Evolutionary conservation across 805 yeast genomes (phyloP).

Genomic region (Suhomyces pyralidae): DNA sequence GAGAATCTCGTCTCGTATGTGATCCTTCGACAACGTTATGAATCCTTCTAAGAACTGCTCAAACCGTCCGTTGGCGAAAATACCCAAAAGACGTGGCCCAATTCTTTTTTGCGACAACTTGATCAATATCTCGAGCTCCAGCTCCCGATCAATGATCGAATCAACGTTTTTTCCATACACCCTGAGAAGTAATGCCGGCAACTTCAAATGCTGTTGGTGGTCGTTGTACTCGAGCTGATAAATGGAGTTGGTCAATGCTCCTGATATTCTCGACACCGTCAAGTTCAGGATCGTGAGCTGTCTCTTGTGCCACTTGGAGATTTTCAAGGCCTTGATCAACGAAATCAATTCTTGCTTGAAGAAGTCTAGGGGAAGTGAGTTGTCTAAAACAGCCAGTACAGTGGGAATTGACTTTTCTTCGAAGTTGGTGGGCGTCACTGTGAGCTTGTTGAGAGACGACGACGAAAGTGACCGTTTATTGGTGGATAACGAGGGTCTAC

Average conservation of each 20-base stretch:
- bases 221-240: constrained; percentile 64
- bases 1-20: constrained; percentile 71
- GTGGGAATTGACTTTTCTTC: constrained; percentile 42
- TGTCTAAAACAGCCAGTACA: constrained; percentile 64
- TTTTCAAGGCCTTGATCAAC: constrained; percentile 57
- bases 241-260: constrained; percentile 91
- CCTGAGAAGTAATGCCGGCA: constrained; percentile 67
- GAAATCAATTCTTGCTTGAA: constrained; percentile 77
- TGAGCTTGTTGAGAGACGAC: constrained; percentile 30
- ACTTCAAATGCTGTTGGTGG: constrained; percentile 29
- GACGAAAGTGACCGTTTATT: constrained; percentile 28
- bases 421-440: constrained; percentile 24
- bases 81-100: constrained; percentile 87
- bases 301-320: constrained; percentile 77
- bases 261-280: constrained; percentile 66
- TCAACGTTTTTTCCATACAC: constrained; percentile 88
- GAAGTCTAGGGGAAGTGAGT: constrained; percentile 76
- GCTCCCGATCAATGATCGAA: constrained; percentile 78
- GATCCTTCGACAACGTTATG: constrained; percentile 66
- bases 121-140: constrained; percentile 68
- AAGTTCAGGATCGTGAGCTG: constrained; percentile 41
- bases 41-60: constrained; percentile 91
- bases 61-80: constrained; percentile 87
- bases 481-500: constrained; percentile 15
- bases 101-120: constrained; percentile 74